Base-by-base conservation (phyloP, 1,284 basidiomycete species). In the Cerrena zonata region DNA sequence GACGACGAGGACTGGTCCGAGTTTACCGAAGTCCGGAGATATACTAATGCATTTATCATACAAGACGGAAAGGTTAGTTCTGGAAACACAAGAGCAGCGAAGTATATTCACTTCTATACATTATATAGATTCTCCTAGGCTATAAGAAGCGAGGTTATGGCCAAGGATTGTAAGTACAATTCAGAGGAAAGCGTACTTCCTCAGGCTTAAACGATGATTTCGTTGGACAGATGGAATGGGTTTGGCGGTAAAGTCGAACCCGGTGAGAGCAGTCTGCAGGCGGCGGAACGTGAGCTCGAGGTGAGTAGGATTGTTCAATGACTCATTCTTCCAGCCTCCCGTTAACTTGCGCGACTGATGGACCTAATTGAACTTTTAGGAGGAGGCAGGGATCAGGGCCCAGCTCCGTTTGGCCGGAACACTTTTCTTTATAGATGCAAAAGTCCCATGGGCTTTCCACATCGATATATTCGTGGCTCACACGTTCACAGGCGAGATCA, bases 201-300 rank as follows among this genome's bases (percentile, higher is more conserved):
- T 44, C 12, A 24, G 25, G 30, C 39, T 51, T 38, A 36, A 25
- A 13, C 21, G 39, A 5, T 49, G 4, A 47, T 27, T 30, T 4
- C 10, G n/a, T 43, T 34, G 36, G 55, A 2, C 13, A 86, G 84
- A 54, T 84, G 76, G 56, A 87, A 87, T 56, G 85, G 85, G 1
- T 89, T 86, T 56, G 87, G 86, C 4, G 86, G 86, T 2, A 90
- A 89, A 64, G 77, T 83, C 1, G 84, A 88, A 53, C 64, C 70
- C 1, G 76, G 75, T 2, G 87, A 90, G 65, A 75, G 77, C 0
- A 66, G 79, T n/a, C 52, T 68, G 0, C 65, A 81, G 56, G 86
- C 84, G 11, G 87, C 85, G 1, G 55, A 65, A 5, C 77, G 87
- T 10, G 87, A 90, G 65, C 69, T 89, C 12, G 57, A 81, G 69